Conservation (phyloP, 2,329 filamentous ascomycete species). For the Cryphonectria nitschkei region DNA sequence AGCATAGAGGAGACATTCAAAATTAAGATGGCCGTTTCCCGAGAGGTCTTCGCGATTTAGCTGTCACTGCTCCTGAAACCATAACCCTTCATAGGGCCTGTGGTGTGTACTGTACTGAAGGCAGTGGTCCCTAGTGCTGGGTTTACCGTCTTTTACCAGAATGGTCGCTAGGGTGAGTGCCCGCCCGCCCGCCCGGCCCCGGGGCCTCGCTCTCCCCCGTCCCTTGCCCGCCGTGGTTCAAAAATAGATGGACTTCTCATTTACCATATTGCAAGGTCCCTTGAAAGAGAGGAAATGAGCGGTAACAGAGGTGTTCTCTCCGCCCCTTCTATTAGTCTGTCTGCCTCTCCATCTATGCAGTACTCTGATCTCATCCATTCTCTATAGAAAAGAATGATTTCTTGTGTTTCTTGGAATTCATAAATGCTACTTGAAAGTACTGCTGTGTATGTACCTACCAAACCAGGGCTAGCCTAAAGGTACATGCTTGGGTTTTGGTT, state of each 20-base stretch:
- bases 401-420: background rate
- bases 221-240: background rate
- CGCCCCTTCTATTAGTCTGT: background rate
- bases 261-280: background rate
- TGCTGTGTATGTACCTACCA: background rate
- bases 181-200: no score
- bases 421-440: no score
- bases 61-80: background rate
- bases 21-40: no score
- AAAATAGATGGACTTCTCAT: background rate
- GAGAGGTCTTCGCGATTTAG: background rate
- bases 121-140: background rate
- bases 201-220: background rate
- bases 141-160: background rate
- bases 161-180: background rate
- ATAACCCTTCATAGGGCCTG: background rate
- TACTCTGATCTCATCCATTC: background rate
- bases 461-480: background rate
- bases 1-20: background rate
- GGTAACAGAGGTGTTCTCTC: background rate
- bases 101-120: background rate
- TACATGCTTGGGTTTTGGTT: background rate
- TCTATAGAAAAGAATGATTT: no score
- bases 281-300: background rate
- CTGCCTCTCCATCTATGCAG: background rate